Base-by-base conservation (phyloP, 2,329 filamentous ascomycete genomes). In the Botryotinia narcissicola region DNA sequence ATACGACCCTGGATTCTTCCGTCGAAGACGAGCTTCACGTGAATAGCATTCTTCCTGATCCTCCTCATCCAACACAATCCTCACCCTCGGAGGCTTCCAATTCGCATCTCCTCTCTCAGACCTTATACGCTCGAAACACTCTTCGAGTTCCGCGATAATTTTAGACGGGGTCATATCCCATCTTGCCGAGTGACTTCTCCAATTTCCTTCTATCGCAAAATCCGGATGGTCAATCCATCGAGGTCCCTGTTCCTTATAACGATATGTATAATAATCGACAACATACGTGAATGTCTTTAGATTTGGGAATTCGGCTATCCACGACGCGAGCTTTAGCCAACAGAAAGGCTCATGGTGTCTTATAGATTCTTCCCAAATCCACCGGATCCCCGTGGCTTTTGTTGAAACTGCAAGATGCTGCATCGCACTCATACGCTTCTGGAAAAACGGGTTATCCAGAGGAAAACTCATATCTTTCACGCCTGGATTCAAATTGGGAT, bases 351-450 rank as follows among this genome's bases (percentile, higher is more conserved):
- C 14, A 20, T 25, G 32, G 1, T 22, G 22, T 37, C 25, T 67
- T 6, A 22, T n/a, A 4, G 25, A 18, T 12, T n/a, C 18, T 2
- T 67, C 32, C 64, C 64, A 67, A 9, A 40, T 25, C 64, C 64
- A 67, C 22, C 64, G 46, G n/a, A 67, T n/a, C 0, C 14, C 16
- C 12, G 22, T 9, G n/a, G 32, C 32, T 6, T 67, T 67, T 2
- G 46, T 67, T 7, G 64, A 67, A 48, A 25, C n/a, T n/a, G 64
- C 64, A 29, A 67, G 35, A 67, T 67, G 64, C 25, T 54, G 64
- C 16, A 54, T 37, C 9, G 16, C 46, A 40, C 25, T 1, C 64
- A 67, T 40, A 5, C 46, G 32, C 14, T 29, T 10, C 8, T 37
- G 64, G 6, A 67, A 67, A 20, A 20, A 5, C 0, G 32, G 14